These are phyloP conservation scores for Gillenia trifoliata DNA, from an alignment of 306 rosid genomes.

Conservation along the genomic window DNA sequence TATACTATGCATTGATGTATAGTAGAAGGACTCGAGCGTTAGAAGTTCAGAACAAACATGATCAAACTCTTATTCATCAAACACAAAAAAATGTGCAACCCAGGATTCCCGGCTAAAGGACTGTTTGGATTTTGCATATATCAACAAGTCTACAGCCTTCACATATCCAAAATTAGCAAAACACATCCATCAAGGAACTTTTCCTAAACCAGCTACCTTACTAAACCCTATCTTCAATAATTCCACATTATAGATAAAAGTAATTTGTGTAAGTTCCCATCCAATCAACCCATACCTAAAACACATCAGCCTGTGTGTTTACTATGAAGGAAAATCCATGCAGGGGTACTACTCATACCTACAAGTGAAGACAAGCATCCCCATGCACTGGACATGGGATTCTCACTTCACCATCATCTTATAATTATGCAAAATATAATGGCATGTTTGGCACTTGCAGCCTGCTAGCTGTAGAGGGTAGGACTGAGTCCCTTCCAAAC, in stretches of 20 bases:
- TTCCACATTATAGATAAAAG: neutral
- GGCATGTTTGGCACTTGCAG: neutral
- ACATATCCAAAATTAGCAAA: constrained; percentile 17
- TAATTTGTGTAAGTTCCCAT: neutral
- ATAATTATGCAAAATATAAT: neutral
- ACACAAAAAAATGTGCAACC: constrained; percentile 7
- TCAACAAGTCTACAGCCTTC: neutral
- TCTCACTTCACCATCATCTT: neutral
- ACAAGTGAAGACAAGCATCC: constrained; percentile 1
- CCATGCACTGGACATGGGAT: neutral
- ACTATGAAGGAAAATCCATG: neutral
- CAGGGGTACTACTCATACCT: neutral
- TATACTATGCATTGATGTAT: neutral
- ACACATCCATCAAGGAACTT: neutral
- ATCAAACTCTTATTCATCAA: neutral
- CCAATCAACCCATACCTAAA: neutral
- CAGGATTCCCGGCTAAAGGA: neutral
- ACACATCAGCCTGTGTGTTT: neutral
- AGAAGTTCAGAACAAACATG: neutral
- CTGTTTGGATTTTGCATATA: neutral
- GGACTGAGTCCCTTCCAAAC: neutral
- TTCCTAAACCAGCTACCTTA: neutral
- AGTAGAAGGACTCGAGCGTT: neutral
- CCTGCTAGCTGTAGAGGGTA: neutral
- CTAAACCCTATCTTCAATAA: neutral